These are phyloP conservation scores for Microdochium bolleyi DNA, from an alignment of 2,329 filamentous ascomycete genomes.

Conservation along the genomic window DNA sequence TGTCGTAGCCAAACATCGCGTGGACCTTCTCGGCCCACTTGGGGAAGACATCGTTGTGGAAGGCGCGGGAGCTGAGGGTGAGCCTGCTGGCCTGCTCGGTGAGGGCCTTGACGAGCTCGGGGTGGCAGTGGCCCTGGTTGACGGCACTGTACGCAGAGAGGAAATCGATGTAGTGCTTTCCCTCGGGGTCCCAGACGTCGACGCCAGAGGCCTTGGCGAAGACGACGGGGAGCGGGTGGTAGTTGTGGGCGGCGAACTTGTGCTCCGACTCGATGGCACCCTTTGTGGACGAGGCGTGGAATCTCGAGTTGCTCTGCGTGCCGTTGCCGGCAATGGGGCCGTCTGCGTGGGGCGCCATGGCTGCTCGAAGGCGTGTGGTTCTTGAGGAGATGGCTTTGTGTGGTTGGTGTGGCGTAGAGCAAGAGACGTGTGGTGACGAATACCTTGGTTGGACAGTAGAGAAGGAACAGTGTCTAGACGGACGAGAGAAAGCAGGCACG, in stretches of 20 bases:
- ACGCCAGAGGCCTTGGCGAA: slow-evolving; percentile 80
- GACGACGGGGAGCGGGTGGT: slow-evolving; percentile 92
- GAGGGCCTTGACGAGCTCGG: slow-evolving; percentile 85
- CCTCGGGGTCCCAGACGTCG: slow-evolving; percentile 95
- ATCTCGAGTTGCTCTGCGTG: slow-evolving; percentile 29
- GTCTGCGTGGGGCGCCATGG: slow-evolving; percentile 55
- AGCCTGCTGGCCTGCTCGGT: slow-evolving; percentile 82
- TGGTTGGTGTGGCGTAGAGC: background rate
- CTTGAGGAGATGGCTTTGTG: background rate
- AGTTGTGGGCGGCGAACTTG: slow-evolving; percentile 92
- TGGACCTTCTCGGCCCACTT: slow-evolving; percentile 91
- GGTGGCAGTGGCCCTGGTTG: slow-evolving; percentile 97
- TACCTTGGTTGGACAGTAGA: too few relatives aligned
- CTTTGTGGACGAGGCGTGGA: slow-evolving; percentile 72
- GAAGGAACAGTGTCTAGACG: too few relatives aligned
- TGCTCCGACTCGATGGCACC: slow-evolving; percentile 75
- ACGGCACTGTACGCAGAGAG: slow-evolving; percentile 96
- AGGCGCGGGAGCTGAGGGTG: slow-evolving; percentile 88
- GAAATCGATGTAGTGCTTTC: slow-evolving; percentile 92
- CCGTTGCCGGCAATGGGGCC: slow-evolving; percentile 24
- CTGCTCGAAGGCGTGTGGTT: background rate
- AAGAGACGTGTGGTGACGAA: slow-evolving; percentile 1
- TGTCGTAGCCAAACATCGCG: slow-evolving; percentile 85
- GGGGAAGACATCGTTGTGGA: slow-evolving; percentile 98
- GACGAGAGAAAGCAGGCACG: background rate